phyloP scores from a whole-genome alignment of 805 yeast genomes.

The Spathaspora passalidarum region DNA sequence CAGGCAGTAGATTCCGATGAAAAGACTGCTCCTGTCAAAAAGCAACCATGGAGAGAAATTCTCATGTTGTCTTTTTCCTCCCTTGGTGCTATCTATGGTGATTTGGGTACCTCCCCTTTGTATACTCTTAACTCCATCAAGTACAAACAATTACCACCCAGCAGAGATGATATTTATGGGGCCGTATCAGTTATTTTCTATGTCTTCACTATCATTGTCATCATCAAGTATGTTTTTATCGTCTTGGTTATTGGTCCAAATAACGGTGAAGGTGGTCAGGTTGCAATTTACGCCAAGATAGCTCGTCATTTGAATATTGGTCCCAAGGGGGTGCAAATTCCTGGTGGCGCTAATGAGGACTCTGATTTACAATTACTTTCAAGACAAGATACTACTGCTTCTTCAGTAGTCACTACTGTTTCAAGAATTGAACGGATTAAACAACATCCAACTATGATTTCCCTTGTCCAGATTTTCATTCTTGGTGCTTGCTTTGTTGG shows the following conservation, averaged over 20 bases:
- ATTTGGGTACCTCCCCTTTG: slow-evolving; percentile 60
- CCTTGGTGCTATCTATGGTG: slow-evolving; percentile 64
- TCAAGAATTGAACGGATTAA: slow-evolving; percentile 14
- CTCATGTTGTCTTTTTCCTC: slow-evolving; percentile 39
- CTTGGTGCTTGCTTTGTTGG: slow-evolving; percentile 46
- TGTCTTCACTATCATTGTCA: slow-evolving; percentile 51
- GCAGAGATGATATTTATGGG: slow-evolving; percentile 43
- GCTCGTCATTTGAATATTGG: slow-evolving; percentile 48
- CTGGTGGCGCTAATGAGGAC: slow-evolving; percentile 37
- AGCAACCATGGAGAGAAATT: slow-evolving; percentile 19
- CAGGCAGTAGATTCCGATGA: slow-evolving; percentile 4
- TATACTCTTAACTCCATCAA: slow-evolving; percentile 42
- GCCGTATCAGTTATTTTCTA: slow-evolving; percentile 54
- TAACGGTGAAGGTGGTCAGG: slow-evolving; percentile 62
- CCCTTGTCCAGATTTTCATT: slow-evolving; percentile 29
- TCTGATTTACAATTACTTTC: slow-evolving; percentile 25
- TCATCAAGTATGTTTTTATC: slow-evolving; percentile 48
- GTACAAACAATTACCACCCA: slow-evolving; percentile 27
- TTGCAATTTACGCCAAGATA: slow-evolving; percentile 59
- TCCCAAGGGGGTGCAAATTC: slow-evolving; percentile 42
- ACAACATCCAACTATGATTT: slow-evolving; percentile 23
- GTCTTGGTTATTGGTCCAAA: slow-evolving; percentile 53
- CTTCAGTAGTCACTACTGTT: slow-evolving; percentile 14
- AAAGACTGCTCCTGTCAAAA: slow-evolving; percentile 6
- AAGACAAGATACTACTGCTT: slow-evolving; percentile 38